Conservation (phyloP, 345 rosid genomes). For the Nephelium lappaceum region DNA sequence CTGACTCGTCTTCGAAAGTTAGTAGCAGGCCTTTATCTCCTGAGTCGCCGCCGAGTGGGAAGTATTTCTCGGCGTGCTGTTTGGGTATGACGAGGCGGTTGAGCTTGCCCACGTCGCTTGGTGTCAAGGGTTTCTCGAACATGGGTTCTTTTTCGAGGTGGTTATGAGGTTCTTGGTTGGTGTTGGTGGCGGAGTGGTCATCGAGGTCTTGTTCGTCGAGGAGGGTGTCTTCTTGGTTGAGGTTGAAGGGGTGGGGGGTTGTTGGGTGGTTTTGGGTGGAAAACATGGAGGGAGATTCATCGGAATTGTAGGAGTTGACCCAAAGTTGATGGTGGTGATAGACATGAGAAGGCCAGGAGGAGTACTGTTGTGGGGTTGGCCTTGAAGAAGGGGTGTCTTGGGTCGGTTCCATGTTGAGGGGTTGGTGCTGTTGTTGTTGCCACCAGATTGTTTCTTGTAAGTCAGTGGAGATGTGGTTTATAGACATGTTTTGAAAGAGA, state of each 20-base stretch:
- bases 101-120: slow-evolving; percentile 90
- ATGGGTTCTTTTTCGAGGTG: slow-evolving; percentile 43
- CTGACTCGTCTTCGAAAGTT: slow-evolving; percentile 86
- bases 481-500: slow-evolving; percentile 41
- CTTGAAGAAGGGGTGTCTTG: slow-evolving; percentile 19
- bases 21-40: slow-evolving; percentile 57
- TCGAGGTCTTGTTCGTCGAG: slow-evolving; percentile 29
- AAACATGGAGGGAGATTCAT: slow-evolving; percentile 21
- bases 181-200: slow-evolving; percentile 7
- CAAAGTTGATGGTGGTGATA: slow-evolving; percentile 17
- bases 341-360: slow-evolving; percentile 19
- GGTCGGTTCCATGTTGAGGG: slow-evolving; percentile 28
- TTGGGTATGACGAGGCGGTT: slow-evolving; percentile 90
- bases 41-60: slow-evolving; percentile 57
- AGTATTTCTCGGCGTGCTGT: slow-evolving; percentile 87
- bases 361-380: slow-evolving; percentile 17
- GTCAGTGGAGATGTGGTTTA: slow-evolving; percentile 50
- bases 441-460: slow-evolving; percentile 44
- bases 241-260: slow-evolving; percentile 22
- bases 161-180: background rate
- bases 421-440: slow-evolving; percentile 37
- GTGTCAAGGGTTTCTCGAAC: slow-evolving; percentile 85
- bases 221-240: slow-evolving; percentile 29
- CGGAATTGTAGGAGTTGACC: slow-evolving; percentile 12
- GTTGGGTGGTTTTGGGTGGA: slow-evolving; percentile 19